Evolutionary conservation across 108 stramenopile genomes (phyloP).

Genomic region (Pseudonitzschia multiseries): DNA sequence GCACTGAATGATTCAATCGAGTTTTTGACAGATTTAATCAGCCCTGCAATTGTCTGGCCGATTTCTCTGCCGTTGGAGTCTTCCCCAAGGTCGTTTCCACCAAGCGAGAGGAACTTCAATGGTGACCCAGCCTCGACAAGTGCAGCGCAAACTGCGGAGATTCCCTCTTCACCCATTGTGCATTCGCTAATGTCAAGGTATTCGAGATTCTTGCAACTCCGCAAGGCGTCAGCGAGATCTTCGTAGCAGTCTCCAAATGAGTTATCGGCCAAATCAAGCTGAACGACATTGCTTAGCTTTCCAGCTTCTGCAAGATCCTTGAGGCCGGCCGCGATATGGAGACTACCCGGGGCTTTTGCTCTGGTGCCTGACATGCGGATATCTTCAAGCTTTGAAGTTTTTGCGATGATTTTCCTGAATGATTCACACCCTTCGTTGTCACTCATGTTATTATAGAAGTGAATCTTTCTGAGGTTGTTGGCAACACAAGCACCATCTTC

Average conservation of each 20-base stretch:
- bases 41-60: not conserved
- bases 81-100: slow-evolving; percentile 15
- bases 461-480: slow-evolving; percentile 12
- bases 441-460: slow-evolving; percentile 35
- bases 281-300: not conserved
- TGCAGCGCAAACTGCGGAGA: slow-evolving; percentile 12
- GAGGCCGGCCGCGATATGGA: slow-evolving; percentile 20
- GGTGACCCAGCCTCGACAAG: slow-evolving; percentile 6
- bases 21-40: not conserved
- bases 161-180: slow-evolving; percentile 14
- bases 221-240: slow-evolving; percentile 13
- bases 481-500: slow-evolving; percentile 15
- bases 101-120: slow-evolving; percentile 16
- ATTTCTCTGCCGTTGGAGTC: not conserved
- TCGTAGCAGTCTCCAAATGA: slow-evolving; percentile 22
- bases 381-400: slow-evolving; percentile 12
- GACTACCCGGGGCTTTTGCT: slow-evolving; percentile 19
- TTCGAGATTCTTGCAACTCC: slow-evolving; percentile 11
- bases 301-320: slow-evolving; percentile 12
- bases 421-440: slow-evolving; percentile 24
- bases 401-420: slow-evolving; percentile 15
- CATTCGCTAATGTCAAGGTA: slow-evolving; percentile 18
- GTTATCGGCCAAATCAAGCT: slow-evolving; percentile 22
- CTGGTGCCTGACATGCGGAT: slow-evolving; percentile 28
- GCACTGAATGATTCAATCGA: slow-evolving; percentile 11